Conservation (phyloP, 2,329 filamentous ascomycete genomes). For the Sphaceloma murrayae region DNA sequence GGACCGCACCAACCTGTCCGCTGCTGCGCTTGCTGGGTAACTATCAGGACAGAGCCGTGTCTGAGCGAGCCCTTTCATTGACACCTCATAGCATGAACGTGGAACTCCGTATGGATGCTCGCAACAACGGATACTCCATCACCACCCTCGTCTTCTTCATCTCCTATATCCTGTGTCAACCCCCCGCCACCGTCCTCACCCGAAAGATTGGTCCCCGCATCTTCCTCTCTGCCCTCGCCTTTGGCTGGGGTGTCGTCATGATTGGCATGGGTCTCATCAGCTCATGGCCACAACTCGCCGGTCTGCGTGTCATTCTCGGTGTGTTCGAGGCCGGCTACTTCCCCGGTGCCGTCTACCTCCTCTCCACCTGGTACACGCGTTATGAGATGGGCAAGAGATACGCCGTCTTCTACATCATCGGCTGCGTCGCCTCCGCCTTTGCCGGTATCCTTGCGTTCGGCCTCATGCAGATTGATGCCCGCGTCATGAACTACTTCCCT, state of each 20-base stretch:
- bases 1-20: constrained; percentile 69
- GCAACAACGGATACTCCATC: constrained; percentile 40
- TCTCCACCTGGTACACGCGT: constrained; percentile 35
- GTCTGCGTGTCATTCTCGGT: constrained; percentile 49
- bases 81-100: constrained; percentile 27
- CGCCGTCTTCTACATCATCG: constrained; percentile 39
- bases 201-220: constrained; percentile 48
- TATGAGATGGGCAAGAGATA: constrained; percentile 30
- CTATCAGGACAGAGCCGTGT: neutral
- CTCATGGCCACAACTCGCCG: constrained; percentile 43
- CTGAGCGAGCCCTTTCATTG: neutral
- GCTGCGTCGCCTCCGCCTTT: constrained; percentile 36
- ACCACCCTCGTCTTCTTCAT: constrained; percentile 64
- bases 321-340: constrained; percentile 38
- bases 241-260: constrained; percentile 51
- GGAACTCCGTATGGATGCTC: constrained; percentile 28
- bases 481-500: too few relatives aligned
- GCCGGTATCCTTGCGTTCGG: constrained; percentile 32
- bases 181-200: constrained; percentile 56
- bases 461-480: constrained; percentile 34
- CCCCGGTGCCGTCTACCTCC: constrained; percentile 35
- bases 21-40: constrained; percentile 58
- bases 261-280: constrained; percentile 53
- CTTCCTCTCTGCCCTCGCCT: constrained; percentile 25
- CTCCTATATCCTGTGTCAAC: constrained; percentile 60